These are phyloP conservation scores for Caryopteris hybrid DNA, from an alignment of 305 asterid species.

Conservation along the genomic window DNA sequence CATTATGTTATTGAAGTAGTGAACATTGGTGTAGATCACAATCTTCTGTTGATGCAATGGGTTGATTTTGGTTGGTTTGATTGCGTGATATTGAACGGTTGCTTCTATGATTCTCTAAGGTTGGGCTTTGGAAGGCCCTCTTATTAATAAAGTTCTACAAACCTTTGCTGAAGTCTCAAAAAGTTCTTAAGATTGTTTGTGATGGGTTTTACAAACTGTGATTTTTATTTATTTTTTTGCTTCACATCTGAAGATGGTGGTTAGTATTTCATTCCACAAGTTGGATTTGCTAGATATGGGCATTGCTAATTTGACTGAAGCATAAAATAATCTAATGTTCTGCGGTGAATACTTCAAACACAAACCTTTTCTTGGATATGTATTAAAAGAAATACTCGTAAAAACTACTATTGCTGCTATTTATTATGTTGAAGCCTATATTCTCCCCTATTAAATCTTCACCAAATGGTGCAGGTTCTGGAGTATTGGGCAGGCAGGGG, in stretches of 20 bases:
- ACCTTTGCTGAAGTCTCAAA: not conserved
- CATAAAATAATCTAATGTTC: not conserved
- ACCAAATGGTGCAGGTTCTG: constrained; percentile 59
- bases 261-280: not conserved
- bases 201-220: not conserved
- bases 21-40: not conserved
- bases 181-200: not conserved
- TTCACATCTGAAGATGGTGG: not conserved
- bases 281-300: not conserved
- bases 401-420: not conserved
- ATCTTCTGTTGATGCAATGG: not conserved
- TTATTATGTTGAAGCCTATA: constrained; percentile 9
- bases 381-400: not conserved
- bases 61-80: not conserved
- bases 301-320: not conserved
- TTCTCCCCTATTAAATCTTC: constrained; percentile 14
- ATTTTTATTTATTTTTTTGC: not conserved
- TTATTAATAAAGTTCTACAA: not conserved
- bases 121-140: not conserved
- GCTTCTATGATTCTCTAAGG: not conserved
- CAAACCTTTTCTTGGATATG: not conserved
- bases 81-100: not conserved
- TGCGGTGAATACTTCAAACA: not conserved
- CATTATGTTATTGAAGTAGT: not conserved
- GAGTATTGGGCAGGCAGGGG: constrained; percentile 97